Percentiles rank a stretch among this genome's conserved stretches.
phyloP scores from a whole-genome alignment of 805 yeast species.

The Saccharomycopsis sp. region DNA sequence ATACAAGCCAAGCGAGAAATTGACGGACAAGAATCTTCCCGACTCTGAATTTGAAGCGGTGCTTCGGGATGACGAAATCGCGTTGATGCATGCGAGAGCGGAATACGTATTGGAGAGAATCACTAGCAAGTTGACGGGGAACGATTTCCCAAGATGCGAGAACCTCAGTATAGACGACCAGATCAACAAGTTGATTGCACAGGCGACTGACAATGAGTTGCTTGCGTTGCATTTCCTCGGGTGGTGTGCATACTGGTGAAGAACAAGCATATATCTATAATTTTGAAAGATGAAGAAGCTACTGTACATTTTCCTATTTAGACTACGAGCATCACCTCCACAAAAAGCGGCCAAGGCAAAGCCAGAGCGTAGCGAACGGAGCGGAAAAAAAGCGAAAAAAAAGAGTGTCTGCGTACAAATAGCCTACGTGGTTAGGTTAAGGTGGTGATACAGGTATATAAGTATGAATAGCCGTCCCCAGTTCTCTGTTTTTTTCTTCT shows the following conservation, averaged over 20 bases:
- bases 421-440: no score
- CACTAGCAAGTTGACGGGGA: constrained; percentile 86
- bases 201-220: constrained; percentile 94
- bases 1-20: constrained; percentile 32
- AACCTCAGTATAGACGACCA: constrained; percentile 80
- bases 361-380: no score
- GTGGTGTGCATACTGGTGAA: constrained; percentile 97
- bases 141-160: constrained; percentile 68
- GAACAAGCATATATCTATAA: neutral
- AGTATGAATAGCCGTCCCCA: no score
- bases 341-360: no score
- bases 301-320: neutral
- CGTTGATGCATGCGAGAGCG: constrained; percentile 72
- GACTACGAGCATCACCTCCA: neutral
- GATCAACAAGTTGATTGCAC: constrained; percentile 88
- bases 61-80: constrained; percentile 66
- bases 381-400: no score
- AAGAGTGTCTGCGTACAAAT: no score
- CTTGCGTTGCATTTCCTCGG: constrained; percentile 95
- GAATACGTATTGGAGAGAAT: constrained; percentile 82
- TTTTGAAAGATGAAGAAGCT: neutral
- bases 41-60: constrained; percentile 67
- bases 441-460: no score
- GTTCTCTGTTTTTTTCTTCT: no score
- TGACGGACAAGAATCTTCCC: constrained; percentile 61